Base-by-base conservation (phyloP, 768 basidiomycete genomes). In the Lanmaoa pseudosensibilis region DNA sequence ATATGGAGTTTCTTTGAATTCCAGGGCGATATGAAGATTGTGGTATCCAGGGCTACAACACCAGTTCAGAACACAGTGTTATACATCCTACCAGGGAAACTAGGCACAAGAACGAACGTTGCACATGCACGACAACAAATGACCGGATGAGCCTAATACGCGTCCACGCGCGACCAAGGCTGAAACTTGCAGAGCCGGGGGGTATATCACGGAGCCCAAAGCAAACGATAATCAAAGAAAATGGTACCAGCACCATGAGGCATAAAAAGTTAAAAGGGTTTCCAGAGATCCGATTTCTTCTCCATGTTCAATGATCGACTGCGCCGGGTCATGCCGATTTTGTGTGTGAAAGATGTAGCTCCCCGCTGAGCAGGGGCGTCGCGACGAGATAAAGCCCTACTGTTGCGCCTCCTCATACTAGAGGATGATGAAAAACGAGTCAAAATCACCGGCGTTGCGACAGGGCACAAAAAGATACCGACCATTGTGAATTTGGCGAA, bases 251-350 rank as follows among this genome's bases (percentile, higher is more conserved):
- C 21, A 4, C 38, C 5, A 11, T 21, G 8, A 39, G 46, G n/a
- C n/a, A 19, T 43, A 27, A 16, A 37, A 39, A 16, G 27, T 60
- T 40, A 63, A 11, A 69, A 15, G 2, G 57, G 57, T 0, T 57
- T 56, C 65, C 61, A 61, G 55, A 66, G 1, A 46, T 63, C 55
- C 4, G 32, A 49, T 44, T 54, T 59, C 25, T 16, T 57, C 27
- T 51, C 39, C 1, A 32, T 25, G 43, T 53, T 16, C 37, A 51
- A 43, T 1, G 7, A n/a, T 25, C 62, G 63, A 21, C 53, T 57
- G 36, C 51, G 68, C 21, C 59, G 65, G 37, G 46, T 39, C 52
- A 56, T 57, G 10, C 44, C 50, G 13, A 40, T 10, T 32, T 25
- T 55, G 54, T 58, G 62, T 13, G 39, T 5, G 19, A 62, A 44